Base-by-base conservation (phyloP, 352 stramenopile species). In the Globisporangium middletonii region DNA sequence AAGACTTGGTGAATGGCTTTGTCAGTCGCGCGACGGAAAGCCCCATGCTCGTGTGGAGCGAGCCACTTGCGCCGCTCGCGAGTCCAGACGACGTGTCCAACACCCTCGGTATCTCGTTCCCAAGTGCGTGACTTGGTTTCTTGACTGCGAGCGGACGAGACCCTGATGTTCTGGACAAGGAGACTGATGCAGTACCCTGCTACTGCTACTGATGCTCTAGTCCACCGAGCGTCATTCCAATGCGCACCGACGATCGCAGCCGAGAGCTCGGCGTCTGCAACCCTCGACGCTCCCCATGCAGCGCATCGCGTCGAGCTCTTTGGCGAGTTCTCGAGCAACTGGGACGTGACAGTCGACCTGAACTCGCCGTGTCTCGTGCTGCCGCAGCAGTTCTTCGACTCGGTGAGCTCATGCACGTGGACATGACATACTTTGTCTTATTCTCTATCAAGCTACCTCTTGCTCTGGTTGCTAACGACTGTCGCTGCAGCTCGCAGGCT, bases 301-400 rank as follows among this genome's bases (percentile, higher is more conserved):
- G 38, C 57, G 1, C 55, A 58, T 18, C 33, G 52, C 7, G 68
- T 77, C 30, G 57, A 64, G 41, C 53, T 86, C 52, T 77, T 89
- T 59, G 79, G 75, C 2, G 73, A 78, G 38, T 75, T 74, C 50
- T 73, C 79, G 33, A 70, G 68, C 38, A 79, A 74, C 50, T 89
- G 79, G 79, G 72, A 89, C 42, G 75, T 72, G 9, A 45, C 67
- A 3, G 54, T 89, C 27, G 79, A 89, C 50, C 80, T 86, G 33
- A 83, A 88, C 56, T 45, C 63, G 0, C 75, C 77, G 5, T 89
- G 79, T 41, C 68, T 89, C 18, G 63, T 70, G 19, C 73, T 89
- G 0, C 77, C 79, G 2, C 64, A 67, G 37, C 73, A 89, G 50
- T 88, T 88, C 55, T 89, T 83, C 46, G 75, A 85, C 45, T 60